These are phyloP conservation scores for Eimeria tenella DNA, from an alignment of 169 alveolate species.

Conservation along the genomic window DNA sequence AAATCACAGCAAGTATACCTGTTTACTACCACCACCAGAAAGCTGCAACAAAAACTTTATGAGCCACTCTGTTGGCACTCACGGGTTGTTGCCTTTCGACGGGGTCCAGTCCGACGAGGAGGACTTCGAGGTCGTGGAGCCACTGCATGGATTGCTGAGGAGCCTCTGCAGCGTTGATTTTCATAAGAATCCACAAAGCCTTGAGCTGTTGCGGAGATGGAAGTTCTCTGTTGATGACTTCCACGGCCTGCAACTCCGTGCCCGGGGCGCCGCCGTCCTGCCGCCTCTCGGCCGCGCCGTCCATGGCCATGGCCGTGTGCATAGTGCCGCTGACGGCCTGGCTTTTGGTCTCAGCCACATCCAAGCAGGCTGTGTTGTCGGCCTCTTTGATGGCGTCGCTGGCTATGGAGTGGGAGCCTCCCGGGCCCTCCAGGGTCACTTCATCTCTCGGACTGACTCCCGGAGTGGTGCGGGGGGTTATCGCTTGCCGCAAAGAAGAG, in stretches of 20 bases:
- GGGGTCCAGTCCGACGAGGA: slow-evolving; percentile 37
- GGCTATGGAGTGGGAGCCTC: neutral
- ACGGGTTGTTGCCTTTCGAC: slow-evolving; percentile 50
- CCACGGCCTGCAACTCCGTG: neutral
- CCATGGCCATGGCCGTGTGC: neutral
- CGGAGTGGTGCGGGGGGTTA: neutral
- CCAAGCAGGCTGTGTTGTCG: neutral
- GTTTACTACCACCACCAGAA: too few relatives aligned
- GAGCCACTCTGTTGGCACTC: too few relatives aligned
- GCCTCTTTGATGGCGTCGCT: neutral
- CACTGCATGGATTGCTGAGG: slow-evolving; percentile 18
- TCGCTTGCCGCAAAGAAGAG: neutral
- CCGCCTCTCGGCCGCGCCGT: neutral
- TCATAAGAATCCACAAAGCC: slow-evolving; percentile 55
- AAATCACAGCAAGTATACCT: too few relatives aligned
- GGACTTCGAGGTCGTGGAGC: slow-evolving; percentile 48
- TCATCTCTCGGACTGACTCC: neutral
- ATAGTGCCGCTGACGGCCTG: neutral
- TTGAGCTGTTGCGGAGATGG: slow-evolving; percentile 24
- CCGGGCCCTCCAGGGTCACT: slow-evolving; percentile 5
- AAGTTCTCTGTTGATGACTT: neutral
- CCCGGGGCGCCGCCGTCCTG: neutral
- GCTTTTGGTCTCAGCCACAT: neutral
- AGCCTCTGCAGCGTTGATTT: neutral
- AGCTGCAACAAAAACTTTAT: too few relatives aligned